Percentiles rank a stretch among this genome's conserved stretches.
These are phyloP conservation scores for Aurantiochytrium sp. DNA, from an alignment of 108 stramenopile species.

Conservation along the genomic window DNA sequence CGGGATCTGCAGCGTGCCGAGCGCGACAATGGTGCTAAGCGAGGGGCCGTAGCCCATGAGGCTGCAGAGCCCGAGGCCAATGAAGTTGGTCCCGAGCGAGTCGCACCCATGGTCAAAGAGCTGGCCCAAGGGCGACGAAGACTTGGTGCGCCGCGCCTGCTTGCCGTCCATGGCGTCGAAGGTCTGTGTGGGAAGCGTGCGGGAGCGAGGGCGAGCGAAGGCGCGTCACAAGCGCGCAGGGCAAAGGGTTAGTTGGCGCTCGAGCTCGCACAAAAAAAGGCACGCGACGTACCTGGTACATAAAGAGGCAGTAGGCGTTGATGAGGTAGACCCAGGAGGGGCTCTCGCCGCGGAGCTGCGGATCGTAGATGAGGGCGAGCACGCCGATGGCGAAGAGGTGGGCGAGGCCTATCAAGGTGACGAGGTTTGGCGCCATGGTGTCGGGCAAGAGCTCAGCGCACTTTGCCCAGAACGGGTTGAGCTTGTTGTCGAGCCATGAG, in stretches of 20 bases:
- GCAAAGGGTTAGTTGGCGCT: no score
- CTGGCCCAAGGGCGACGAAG: slow-evolving; percentile 84
- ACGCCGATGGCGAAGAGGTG: neutral
- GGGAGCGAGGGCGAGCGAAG: neutral
- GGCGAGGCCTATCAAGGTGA: slow-evolving; percentile 64
- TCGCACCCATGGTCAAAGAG: slow-evolving; percentile 97
- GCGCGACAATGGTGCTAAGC: slow-evolving; percentile 54
- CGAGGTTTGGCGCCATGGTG: slow-evolving; percentile 82
- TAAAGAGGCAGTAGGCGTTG: slow-evolving; percentile 35
- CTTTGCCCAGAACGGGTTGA: slow-evolving; percentile 76
- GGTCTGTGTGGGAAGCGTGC: slow-evolving; percentile 24
- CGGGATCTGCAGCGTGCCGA: slow-evolving; percentile 67
- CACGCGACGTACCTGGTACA: slow-evolving; percentile 31
- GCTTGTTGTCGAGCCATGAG: slow-evolving; percentile 65
- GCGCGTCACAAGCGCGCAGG: no score
- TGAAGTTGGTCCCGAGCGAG: slow-evolving; percentile 69
- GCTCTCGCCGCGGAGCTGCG: neutral
- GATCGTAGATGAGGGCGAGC: neutral
- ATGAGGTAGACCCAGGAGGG: slow-evolving; percentile 27
- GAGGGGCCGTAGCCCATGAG: slow-evolving; percentile 46
- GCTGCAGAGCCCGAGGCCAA: slow-evolving; percentile 40
- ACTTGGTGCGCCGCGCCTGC: slow-evolving; percentile 82
- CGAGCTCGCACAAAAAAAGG: neutral
- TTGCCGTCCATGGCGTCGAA: slow-evolving; percentile 98
- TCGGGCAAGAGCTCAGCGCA: slow-evolving; percentile 72